Base-by-base conservation (phyloP, 352 stramenopile species). In the Phytopythium helicoides region DNA sequence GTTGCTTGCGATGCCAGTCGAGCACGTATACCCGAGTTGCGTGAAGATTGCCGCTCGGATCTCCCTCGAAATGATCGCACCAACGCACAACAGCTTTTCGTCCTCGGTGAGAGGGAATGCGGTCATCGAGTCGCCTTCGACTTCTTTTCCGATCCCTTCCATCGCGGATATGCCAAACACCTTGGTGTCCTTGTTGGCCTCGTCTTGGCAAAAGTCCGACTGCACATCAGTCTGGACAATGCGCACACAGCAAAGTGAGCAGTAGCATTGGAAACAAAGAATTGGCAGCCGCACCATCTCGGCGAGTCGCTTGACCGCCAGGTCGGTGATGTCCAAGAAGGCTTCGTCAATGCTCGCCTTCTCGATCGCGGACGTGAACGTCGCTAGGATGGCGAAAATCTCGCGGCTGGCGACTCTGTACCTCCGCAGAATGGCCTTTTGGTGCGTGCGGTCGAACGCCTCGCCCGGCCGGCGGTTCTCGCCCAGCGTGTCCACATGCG, bases 261-360 rank as follows among this genome's bases (percentile, higher is more conserved):
- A 9, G 5, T 33, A 33, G 28, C 28, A 5, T 10, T 9, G 28
- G 28, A 33, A 33, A 33, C 28, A 33, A 33, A 10, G 28, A 33
- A 9, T 9, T 33, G 28, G 5, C n/a, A n/a, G n/a, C 33, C 56
- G 11, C 23, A 87, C 78, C 66, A 68, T 72, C 9, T 69, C 45
- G 11, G 67, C 68, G 15, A 92, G 71, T 18, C 74, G 72, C 61
- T 83, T 60, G 14, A 63, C 51, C 23, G 79, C 82, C 47, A 84
- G 78, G 14, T 86, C 64, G 3, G 84, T 89, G 35, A 94, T 56
- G 55, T 94, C 84, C 52, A 94, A 68, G 50, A 88, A 94, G 7
- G 80, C 83, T 61, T 94, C 84, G 49, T 94, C 84, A 44, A 94
- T 85, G 52, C 81, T 78, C 11, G 79, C 84, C 55, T 87, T 87